Conservation (phyloP, 2,329 filamentous ascomycete genomes). For the Ascocoryne sarcoides region DNA sequence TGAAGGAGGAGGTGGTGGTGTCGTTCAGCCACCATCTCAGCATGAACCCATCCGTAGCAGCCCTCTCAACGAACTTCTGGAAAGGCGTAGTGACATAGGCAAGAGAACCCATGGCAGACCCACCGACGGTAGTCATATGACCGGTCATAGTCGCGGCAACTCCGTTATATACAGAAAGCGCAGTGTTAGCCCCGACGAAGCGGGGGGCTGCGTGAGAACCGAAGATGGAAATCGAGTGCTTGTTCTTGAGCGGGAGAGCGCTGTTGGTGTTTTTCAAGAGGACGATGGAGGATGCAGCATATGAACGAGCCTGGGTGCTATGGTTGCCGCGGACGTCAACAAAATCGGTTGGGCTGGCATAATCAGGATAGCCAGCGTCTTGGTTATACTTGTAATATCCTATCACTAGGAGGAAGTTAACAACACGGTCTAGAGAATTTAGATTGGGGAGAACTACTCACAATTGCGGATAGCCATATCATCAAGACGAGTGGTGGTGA, state of each 20-base stretch:
- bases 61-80: slow-evolving; percentile 2
- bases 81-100: slow-evolving; percentile 40
- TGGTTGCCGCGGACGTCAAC: slow-evolving; percentile 64
- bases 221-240: slow-evolving; percentile 48
- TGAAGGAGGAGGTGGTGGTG: slow-evolving; percentile 11
- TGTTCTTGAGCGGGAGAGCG: slow-evolving; percentile 54
- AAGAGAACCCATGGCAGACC: slow-evolving; percentile 30
- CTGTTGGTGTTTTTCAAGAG: slow-evolving; percentile 65
- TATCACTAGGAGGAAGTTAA: slow-evolving; percentile 3
- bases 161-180: background rate
- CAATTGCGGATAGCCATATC: slow-evolving; percentile 68
- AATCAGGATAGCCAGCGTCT: background rate
- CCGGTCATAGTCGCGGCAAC: background rate
- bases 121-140: slow-evolving; percentile 2
- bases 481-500: slow-evolving; percentile 26
- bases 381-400: background rate
- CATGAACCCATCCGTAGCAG: slow-evolving; percentile 1
- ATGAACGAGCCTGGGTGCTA: slow-evolving; percentile 38
- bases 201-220: slow-evolving; percentile 59
- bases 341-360: slow-evolving; percentile 33
- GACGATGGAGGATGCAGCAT: slow-evolving; percentile 52
- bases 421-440: slow-evolving; percentile 34
- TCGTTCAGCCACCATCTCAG: slow-evolving; percentile 51
- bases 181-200: slow-evolving; percentile 37
- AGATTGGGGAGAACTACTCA: too few relatives aligned